These are phyloP conservation scores for Rhizopus arrhizus DNA, from an alignment of 371 early-diverging fungal species.

Conservation along the genomic window DNA sequence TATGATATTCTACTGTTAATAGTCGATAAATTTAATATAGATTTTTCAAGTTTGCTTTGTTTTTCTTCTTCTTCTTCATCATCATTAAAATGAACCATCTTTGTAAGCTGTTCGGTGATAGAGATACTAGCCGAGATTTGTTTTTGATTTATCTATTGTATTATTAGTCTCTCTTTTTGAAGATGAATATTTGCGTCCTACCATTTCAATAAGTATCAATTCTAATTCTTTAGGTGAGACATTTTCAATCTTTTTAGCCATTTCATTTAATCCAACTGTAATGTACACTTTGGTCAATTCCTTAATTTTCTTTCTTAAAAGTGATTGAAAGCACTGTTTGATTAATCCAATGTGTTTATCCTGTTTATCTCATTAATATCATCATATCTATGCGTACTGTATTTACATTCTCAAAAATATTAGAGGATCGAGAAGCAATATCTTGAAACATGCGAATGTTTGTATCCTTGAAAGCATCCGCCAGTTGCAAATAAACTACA, in stretches of 20 bases:
- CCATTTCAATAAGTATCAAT: conserved; percentile 56
- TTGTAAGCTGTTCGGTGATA: conserved; percentile 31
- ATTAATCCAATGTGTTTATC: conserved; percentile 73
- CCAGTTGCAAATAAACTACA: conserved; percentile 59
- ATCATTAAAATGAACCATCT: conserved; percentile 75
- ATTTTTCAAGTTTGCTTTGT: conserved; percentile 48
- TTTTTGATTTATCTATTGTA: conserved; percentile 52
- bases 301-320: conserved; percentile 64
- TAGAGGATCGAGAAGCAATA: conserved; percentile 34
- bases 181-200: conserved; percentile 20
- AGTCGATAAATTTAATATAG: conserved; percentile 47
- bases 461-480: conserved; percentile 58
- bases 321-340: conserved; percentile 65
- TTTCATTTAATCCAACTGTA: conserved; percentile 72
- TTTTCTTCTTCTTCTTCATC: conserved; percentile 51
- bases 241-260: conserved; percentile 54
- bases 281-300: conserved; percentile 77
- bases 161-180: neutral
- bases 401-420: conserved; percentile 25
- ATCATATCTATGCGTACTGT: neutral
- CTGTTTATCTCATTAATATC: conserved; percentile 17
- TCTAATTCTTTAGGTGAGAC: conserved; percentile 44
- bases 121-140: conserved; percentile 67
- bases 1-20: conserved; percentile 40
- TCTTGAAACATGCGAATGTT: conserved; percentile 34